Percentiles rank a stretch among this genome's conserved stretches.
phyloP scores from a whole-genome alignment of 2,329 filamentous ascomycete genomes.

The Gnomoniopsis sp. region DNA sequence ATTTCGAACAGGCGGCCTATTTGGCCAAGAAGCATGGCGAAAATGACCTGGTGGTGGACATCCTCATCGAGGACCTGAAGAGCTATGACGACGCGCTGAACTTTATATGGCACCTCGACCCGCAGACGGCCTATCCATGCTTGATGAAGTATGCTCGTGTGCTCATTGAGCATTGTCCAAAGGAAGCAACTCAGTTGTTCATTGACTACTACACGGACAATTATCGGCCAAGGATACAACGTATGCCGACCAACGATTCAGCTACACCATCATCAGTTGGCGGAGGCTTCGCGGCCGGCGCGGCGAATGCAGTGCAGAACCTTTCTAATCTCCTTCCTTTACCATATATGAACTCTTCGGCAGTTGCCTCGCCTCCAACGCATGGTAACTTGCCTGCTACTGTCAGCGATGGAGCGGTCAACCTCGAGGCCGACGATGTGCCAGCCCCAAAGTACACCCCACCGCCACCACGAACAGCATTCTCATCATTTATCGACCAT shows the following conservation, averaged over 20 bases:
- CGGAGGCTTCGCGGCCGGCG: conserved; percentile 50
- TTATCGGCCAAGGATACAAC: conserved; percentile 70
- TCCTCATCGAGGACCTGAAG: conserved; percentile 92
- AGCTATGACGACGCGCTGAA: conserved; percentile 83
- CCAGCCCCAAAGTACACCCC: conserved; percentile 63
- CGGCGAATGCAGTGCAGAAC: conserved; percentile 79
- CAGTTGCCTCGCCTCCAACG: conserved; percentile 50
- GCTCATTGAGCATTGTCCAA: conserved; percentile 79
- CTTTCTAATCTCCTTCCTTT: conserved; percentile 79
- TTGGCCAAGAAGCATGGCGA: conserved; percentile 92
- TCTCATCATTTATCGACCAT: conserved; percentile 95
- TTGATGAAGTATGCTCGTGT: conserved; percentile 95
- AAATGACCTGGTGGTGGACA: conserved; percentile 89
- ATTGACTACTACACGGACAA: conserved; percentile 91
- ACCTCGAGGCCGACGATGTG: conserved; percentile 45
- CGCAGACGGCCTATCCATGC: conserved; percentile 75
- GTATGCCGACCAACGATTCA: conserved; percentile 31
- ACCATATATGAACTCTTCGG: conserved; percentile 74
- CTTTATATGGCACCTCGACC: conserved; percentile 86
- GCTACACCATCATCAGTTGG: conserved; percentile 30
- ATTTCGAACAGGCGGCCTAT: conserved; percentile 94
- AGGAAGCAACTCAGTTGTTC: conserved; percentile 80
- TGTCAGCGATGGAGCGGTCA: conserved; percentile 49
- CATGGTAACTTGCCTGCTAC: conserved; percentile 48
- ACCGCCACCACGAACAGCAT: conserved; percentile 82